These are phyloP conservation scores for Cutaneotrichosporon sp. DNA, from an alignment of 1,284 basidiomycete genomes.

Conservation along the genomic window DNA sequence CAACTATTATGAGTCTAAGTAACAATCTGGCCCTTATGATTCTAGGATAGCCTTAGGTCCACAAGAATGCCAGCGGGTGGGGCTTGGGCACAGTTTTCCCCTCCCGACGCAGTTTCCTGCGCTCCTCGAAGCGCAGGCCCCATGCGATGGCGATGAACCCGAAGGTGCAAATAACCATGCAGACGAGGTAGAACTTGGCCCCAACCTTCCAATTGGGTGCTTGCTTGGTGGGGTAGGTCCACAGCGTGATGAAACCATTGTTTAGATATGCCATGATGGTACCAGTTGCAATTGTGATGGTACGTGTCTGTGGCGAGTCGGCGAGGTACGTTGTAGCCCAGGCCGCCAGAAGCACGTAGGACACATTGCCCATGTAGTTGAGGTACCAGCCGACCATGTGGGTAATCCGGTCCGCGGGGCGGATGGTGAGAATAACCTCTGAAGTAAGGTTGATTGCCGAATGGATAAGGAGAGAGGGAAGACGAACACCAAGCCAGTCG, in stretches of 20 bases:
- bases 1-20: too few relatives aligned
- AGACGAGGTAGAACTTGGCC: conserved; percentile 17
- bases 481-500: conserved; percentile 12
- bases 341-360: conserved; percentile 6
- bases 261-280: conserved; percentile 13
- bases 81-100: conserved; percentile 7
- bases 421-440: conserved; percentile 11
- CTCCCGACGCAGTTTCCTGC: conserved; percentile 1
- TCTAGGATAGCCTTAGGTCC: conserved; percentile 12
- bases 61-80: conserved; percentile 8
- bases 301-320: conserved; percentile 9
- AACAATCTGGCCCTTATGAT: too few relatives aligned
- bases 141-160: conserved; percentile 11
- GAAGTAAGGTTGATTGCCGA: conserved; percentile 11
- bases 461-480: conserved; percentile 10
- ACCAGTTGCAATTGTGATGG: conserved; percentile 12
- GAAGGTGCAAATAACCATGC: conserved; percentile 6
- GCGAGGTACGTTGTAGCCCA: conserved; percentile 12
- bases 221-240: conserved; percentile 11
- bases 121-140: conserved; percentile 15
- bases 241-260: conserved; percentile 15
- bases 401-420: conserved; percentile 2
- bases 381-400: conserved; percentile 13
- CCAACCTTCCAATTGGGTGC: conserved; percentile 15
- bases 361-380: conserved; percentile 13